Evolutionary conservation across 176 grass and related monocot genomes (phyloP).

Genomic region (Saccharum spontaneum): DNA sequence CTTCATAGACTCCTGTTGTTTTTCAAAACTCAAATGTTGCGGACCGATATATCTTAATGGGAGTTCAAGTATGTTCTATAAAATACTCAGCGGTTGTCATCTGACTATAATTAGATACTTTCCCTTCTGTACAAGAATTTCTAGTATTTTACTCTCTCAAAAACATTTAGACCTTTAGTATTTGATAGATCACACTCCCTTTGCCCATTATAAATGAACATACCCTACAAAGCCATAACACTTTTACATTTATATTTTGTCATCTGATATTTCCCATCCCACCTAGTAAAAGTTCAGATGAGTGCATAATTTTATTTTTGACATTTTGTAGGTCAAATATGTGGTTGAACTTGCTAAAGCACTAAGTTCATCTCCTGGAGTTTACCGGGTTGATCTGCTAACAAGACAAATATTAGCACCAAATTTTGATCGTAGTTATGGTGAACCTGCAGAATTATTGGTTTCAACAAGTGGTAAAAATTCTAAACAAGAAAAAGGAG

Average conservation of each 20-base stretch:
- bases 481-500: not conserved
- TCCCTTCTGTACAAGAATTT: not conserved
- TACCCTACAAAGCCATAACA: not conserved
- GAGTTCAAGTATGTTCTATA: not conserved
- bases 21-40: not conserved
- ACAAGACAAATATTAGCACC: not conserved
- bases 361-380: not conserved
- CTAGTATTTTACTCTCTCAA: not conserved
- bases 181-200: not conserved
- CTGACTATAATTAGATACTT: slow-evolving; percentile 4
- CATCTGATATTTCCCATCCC: not conserved
- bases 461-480: not conserved
- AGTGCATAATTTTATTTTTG: not conserved
- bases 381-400: not conserved
- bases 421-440: not conserved
- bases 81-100: not conserved
- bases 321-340: not conserved
- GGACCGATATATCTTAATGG: not conserved
- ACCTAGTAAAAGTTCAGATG: not conserved
- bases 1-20: not conserved
- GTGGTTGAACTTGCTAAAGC: not conserved
- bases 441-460: not conserved
- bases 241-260: not conserved
- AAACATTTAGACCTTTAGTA: not conserved
- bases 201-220: not conserved